Base-by-base conservation (phyloP, 768 basidiomycete species). In the Pisolithus sp. region DNA sequence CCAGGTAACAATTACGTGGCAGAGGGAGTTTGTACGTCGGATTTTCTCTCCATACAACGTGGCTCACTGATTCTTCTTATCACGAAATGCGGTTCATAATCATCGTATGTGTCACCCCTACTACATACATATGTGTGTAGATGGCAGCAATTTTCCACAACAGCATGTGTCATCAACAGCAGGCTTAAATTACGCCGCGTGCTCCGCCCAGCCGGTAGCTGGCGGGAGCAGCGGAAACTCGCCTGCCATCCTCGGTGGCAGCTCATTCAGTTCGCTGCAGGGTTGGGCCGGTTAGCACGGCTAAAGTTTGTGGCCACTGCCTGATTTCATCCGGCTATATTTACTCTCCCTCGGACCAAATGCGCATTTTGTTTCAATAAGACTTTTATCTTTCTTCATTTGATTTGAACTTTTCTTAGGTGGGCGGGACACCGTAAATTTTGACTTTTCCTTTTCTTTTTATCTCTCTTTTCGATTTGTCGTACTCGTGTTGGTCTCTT, bases 21-120 rank as follows among this genome's bases (percentile, higher is more conserved):
- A 28, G 62, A 58, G 48, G 59, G 64, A 49, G 40, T 60, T 50
- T 64, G 64, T 66, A 34, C 59, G 65, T 67, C 53, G 54, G 54
- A 53, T 51, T n/a, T 52, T 51, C 54, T 51, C 2, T 48, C 48
- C 46, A 17, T 39, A 21, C 37, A 21, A 26, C 18, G 10, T 34
- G 30, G 23, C 46, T 36, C 20, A 36, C 45, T 47, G 34, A 36
- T 21, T 36, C 36, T 20, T 31, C 40, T 41, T 30, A 30, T 30
- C 23, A 41, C 42, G 31, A n/a, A 26, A 47, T 39, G 47, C 13
- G 36, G 36, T n/a, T 15, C 12, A 38, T 31, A n/a, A 48, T 10
- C 42, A 40, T 48, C 34, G 30, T 40, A 26, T 30, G 36, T 45
- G 20, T 48, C 39, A 30, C 48, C 46, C 42, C 54, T 48, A 37